These are phyloP conservation scores for Cadophora luteo-olivacea DNA, from an alignment of 2,329 filamentous ascomycete species.

Conservation along the genomic window DNA sequence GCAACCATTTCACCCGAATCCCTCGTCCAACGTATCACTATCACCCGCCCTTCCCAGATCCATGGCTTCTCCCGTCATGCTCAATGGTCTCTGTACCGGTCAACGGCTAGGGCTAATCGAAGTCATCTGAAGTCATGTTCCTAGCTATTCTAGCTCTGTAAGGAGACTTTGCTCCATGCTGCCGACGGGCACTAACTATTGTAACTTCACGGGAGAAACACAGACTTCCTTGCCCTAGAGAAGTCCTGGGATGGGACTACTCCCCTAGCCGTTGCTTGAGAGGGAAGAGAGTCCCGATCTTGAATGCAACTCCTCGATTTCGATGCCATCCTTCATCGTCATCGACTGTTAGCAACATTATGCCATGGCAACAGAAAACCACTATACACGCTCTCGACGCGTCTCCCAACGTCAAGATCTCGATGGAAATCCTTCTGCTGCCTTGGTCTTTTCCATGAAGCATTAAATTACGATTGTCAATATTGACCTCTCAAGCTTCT, in stretches of 20 bases:
- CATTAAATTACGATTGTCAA: slow-evolving; percentile 15
- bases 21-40: slow-evolving; percentile 14
- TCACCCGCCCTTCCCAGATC: slow-evolving; percentile 11
- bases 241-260: slow-evolving; percentile 11
- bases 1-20: not conserved
- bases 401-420: slow-evolving; percentile 7
- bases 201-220: slow-evolving; percentile 21
- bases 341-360: slow-evolving; percentile 1
- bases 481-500: slow-evolving; percentile 17
- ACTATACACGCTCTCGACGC: slow-evolving; percentile 25
- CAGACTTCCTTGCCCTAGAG: slow-evolving; percentile 11
- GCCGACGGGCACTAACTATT: slow-evolving; percentile 18
- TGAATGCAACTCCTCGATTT: slow-evolving; percentile 2
- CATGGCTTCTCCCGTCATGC: slow-evolving; percentile 7
- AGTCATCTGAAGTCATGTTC: slow-evolving; percentile 16
- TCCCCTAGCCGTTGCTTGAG: slow-evolving; percentile 1
- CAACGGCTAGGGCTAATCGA: slow-evolving; percentile 20
- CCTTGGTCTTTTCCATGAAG: slow-evolving; percentile 13
- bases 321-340: slow-evolving; percentile 8
- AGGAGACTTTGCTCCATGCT: slow-evolving; percentile 11
- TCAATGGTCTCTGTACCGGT: slow-evolving; percentile 12
- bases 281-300: not conserved
- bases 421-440: not conserved
- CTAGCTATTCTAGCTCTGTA: slow-evolving; percentile 14
- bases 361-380: slow-evolving; percentile 12